Base-by-base conservation (phyloP, 2,329 filamentous ascomycete genomes). In the Aspergillus amoenus region DNA sequence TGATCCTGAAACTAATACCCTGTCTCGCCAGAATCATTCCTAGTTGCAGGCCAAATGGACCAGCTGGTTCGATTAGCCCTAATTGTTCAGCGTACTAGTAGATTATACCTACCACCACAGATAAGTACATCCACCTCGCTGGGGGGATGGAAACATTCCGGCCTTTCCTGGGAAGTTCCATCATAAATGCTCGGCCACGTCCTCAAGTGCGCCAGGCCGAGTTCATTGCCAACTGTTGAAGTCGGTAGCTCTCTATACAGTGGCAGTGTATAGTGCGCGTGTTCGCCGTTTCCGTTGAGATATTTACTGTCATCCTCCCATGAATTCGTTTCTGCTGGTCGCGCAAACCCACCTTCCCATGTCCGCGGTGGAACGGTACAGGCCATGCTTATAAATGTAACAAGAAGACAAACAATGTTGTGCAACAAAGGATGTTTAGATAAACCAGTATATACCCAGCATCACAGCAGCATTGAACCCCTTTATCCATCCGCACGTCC, bases 121-220 rank as follows among this genome's bases (percentile, higher is more conserved):
- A 56, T 51, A 15, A 56, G 21, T 2, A 56, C 53, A 51, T 56
- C 53, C 3, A 56, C 53, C 15, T 50, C 32, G 3, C 11, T 27
- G 2, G 39, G 12, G 1, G 46, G 53, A 15, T 17, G 24, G 13
- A 42, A 56, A 46, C 53, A 56, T n/a, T 27, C 45, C 15, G 53
- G 53, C 2, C 8, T n/a, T 4, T 21, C 27, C 7, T 30, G 21
- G 5, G 53, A 21, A 13, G 46, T 56, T 5, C 53, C 53, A 21
- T 56, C 47, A n/a, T 56, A 56, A 2, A 44, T 32, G 2, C 39
- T 50, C 12, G 53, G 53, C 53, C 53, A 56, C 1, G 53, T 56
- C 3, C 53, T 46, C 11, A 51, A 17, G 34, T 50, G 41, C 21
- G 22, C 40, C 15, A 45, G 24, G 3, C 53, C 53, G 15, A 56